Base-by-base conservation (phyloP, 345 rosid species). In the Eucalyptus marginata region DNA sequence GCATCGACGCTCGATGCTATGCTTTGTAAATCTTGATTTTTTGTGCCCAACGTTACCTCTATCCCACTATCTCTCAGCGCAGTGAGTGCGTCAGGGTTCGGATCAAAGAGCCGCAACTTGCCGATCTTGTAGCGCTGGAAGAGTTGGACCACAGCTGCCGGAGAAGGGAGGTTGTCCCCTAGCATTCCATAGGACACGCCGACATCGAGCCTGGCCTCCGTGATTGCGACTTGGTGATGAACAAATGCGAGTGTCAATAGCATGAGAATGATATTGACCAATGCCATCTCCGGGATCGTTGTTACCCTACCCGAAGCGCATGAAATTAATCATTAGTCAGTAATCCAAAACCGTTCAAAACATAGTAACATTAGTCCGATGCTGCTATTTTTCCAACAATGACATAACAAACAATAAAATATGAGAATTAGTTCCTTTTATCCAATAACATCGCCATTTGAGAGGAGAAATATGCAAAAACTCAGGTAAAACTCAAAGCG, bases 111-210 rank as follows among this genome's bases (percentile, higher is more conserved):
- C 81, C 91, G 58, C 25, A 90, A 25, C 59, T 52, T 87, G 17
- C 58, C 15, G 31, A 90, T 89, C 12, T 84, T 66, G n/a, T 46
- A 10, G 3, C 25, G 15, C 40, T 27, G 89, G n/a, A 83, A 25
- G 51, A 87, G 51, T 40, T 6, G 24, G 22, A 87, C 43, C 49
- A 84, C 90, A 25, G 16, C 8, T 3, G 24, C 50, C 16, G 89
- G 86, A 5, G 87, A 14, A 17, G 90, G 90, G 64, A 90, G 89
- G 80, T 89, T 84, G 86, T 89, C 62, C 27, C 88, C 90, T 2
- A 66, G 3, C 44, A 64, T 81, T 44, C 92, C 92, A 46, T 89
- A 90, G 79, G 31, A 64, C 86, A 90, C 76, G 10, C 90, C 90
- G 56, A 88, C 4, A 12, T 76, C 83, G 2, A 36, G 83, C 47